phyloP scores from a whole-genome alignment of 2,329 filamentous ascomycete species.

The Hymenoscyphus repandus region DNA sequence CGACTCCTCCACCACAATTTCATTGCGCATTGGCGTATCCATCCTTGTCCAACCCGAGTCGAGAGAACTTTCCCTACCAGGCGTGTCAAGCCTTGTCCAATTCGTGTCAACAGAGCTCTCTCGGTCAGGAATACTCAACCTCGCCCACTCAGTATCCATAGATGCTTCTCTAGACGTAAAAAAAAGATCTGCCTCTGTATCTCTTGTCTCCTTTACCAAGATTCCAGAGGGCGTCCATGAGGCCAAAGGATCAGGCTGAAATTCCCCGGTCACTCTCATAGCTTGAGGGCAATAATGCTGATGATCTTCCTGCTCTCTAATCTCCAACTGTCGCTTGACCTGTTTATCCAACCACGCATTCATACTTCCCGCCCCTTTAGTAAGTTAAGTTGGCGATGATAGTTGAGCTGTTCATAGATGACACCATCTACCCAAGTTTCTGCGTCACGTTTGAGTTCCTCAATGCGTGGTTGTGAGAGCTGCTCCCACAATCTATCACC shows the following conservation, averaged over 20 bases:
- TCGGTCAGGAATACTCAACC: not conserved
- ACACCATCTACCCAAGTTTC: no score
- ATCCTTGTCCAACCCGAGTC: not conserved
- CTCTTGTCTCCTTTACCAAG: not conserved
- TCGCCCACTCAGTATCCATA: not conserved
- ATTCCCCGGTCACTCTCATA: not conserved
- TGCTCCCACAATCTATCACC: no score
- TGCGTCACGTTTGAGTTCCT: no score
- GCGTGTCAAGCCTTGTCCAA: no score
- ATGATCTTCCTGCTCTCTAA: not conserved
- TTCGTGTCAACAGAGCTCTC: not conserved
- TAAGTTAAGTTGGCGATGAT: no score
- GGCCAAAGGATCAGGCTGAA: not conserved
- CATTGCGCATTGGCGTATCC: not conserved
- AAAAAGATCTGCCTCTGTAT: not conserved
- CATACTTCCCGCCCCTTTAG: no score
- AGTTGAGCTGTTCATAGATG: no score
- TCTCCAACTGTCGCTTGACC: not conserved
- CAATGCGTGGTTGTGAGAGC: no score
- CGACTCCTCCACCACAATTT: not conserved
- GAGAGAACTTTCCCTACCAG: not conserved
- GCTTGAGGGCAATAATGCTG: not conserved
- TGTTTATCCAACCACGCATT: not conserved
- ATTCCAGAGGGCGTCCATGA: no score
- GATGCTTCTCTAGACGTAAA: not conserved